A percentile compares a stretch with the other conserved stretches of the same genome.
Conservation (phyloP, 176 grass and related monocot genomes). For the Neostapfia colusana region DNA sequence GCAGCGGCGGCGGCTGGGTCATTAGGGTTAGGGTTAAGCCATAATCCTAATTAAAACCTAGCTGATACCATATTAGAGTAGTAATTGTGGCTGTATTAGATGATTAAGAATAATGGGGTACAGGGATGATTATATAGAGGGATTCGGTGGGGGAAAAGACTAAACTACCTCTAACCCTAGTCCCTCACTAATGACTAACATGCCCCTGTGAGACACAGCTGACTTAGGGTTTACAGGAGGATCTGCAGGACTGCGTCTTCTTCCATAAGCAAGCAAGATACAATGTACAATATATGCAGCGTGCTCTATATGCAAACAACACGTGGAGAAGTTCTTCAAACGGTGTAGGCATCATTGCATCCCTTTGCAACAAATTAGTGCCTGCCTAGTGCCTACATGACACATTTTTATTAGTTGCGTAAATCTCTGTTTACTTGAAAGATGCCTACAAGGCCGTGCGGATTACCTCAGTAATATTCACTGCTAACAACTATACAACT, state of each 20-base stretch:
- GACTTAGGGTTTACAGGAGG: background rate
- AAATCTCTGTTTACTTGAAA: background rate
- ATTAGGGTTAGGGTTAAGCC: too few relatives aligned
- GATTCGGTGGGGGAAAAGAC: too few relatives aligned
- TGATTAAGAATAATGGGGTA: too few relatives aligned
- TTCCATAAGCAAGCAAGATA: background rate
- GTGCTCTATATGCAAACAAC: too few relatives aligned
- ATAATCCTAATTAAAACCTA: too few relatives aligned
- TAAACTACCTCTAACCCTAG: too few relatives aligned
- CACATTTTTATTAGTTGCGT: slow-evolving; percentile 1
- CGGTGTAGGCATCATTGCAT: background rate
- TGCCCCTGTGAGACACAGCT: background rate
- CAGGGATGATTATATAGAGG: too few relatives aligned
- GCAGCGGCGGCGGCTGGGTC: too few relatives aligned
- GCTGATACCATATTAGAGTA: too few relatives aligned
- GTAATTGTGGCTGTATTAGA: too few relatives aligned
- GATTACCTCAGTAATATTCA: background rate
- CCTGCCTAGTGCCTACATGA: background rate
- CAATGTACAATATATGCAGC: background rate
- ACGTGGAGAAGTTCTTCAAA: background rate
- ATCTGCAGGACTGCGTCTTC: background rate
- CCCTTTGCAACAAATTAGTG: background rate
- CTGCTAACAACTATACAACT: background rate
- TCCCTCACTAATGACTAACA: too few relatives aligned
- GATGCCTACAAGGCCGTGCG: background rate